These are phyloP conservation scores for Przewalskia tangutica DNA, from an alignment of 257 asterid species.

Conservation along the genomic window DNA sequence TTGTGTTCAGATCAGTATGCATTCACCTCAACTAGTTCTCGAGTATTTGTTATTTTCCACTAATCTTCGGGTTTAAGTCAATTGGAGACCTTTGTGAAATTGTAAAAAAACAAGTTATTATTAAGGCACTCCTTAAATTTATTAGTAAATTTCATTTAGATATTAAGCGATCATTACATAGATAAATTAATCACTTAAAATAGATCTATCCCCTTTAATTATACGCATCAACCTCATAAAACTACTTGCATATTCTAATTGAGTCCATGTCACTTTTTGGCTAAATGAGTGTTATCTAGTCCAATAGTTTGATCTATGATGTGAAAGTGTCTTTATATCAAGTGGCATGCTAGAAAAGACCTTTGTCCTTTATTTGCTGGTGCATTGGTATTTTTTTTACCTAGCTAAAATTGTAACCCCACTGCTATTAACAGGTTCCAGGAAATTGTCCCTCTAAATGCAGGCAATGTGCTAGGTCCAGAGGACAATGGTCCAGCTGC, in stretches of 20 bases:
- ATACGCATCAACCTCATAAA: not conserved
- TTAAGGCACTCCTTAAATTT: too few species aligned
- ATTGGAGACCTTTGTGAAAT: too few species aligned
- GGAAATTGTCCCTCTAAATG: constrained; percentile 81
- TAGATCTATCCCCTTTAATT: not conserved
- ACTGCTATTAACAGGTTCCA: constrained; percentile 46
- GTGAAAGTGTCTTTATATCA: not conserved
- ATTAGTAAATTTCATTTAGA: not conserved
- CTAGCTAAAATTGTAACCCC: not conserved
- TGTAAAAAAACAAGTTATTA: too few species aligned
- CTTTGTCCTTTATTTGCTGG: not conserved
- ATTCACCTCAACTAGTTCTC: too few species aligned
- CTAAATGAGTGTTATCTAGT: not conserved
- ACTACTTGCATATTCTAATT: not conserved
- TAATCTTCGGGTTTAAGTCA: too few species aligned
- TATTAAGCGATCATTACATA: too few species aligned
- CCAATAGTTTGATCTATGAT: not conserved
- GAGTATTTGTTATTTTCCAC: too few species aligned
- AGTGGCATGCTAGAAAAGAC: not conserved
- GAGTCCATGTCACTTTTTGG: not conserved
- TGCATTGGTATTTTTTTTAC: not conserved
- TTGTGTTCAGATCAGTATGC: too few species aligned
- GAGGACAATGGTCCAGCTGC: constrained; percentile 62
- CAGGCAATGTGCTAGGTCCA: constrained; percentile 70
- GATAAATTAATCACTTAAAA: not conserved